Evolutionary conservation across 2,329 filamentous ascomycete species (phyloP).

Genomic region (Nannizzia gypsea): DNA sequence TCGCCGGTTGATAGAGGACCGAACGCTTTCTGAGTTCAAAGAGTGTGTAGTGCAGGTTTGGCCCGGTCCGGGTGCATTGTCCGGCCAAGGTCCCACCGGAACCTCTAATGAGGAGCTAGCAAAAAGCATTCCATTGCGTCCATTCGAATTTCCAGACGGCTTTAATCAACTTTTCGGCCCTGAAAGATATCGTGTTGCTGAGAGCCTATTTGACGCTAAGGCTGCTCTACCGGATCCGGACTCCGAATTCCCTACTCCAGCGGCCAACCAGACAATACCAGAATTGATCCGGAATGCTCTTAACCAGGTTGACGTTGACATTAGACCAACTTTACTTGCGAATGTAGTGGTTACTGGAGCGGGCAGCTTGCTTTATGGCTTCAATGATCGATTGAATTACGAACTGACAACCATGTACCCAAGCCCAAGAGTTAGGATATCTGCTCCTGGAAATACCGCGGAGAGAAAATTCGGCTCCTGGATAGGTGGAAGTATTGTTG

Average conservation of each 20-base stretch:
- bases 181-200: slow-evolving; percentile 73
- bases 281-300: slow-evolving; percentile 69
- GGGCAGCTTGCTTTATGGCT: slow-evolving; percentile 74
- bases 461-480: slow-evolving; percentile 88
- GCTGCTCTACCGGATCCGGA: slow-evolving; percentile 50
- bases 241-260: slow-evolving; percentile 39
- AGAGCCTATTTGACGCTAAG: slow-evolving; percentile 82
- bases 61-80: slow-evolving; percentile 63
- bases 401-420: slow-evolving; percentile 76
- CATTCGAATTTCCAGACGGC: slow-evolving; percentile 95
- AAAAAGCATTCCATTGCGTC: slow-evolving; percentile 61
- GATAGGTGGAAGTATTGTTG: slow-evolving; percentile 93
- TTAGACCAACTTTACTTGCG: slow-evolving; percentile 67
- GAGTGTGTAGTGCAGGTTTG: slow-evolving; percentile 93
- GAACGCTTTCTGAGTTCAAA: slow-evolving; percentile 90
- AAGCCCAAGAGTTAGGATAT: slow-evolving; percentile 73
- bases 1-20: slow-evolving; percentile 76
- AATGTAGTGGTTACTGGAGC: slow-evolving; percentile 92
- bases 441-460: slow-evolving; percentile 71
- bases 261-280: slow-evolving; percentile 68
- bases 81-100: slow-evolving; percentile 39
- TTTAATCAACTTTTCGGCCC: slow-evolving; percentile 90
- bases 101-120: slow-evolving; percentile 62
- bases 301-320: slow-evolving; percentile 73
- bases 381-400: slow-evolving; percentile 78